Conservation (phyloP, 2,329 filamentous ascomycete species). For the Dothiorella sarmentorum region DNA sequence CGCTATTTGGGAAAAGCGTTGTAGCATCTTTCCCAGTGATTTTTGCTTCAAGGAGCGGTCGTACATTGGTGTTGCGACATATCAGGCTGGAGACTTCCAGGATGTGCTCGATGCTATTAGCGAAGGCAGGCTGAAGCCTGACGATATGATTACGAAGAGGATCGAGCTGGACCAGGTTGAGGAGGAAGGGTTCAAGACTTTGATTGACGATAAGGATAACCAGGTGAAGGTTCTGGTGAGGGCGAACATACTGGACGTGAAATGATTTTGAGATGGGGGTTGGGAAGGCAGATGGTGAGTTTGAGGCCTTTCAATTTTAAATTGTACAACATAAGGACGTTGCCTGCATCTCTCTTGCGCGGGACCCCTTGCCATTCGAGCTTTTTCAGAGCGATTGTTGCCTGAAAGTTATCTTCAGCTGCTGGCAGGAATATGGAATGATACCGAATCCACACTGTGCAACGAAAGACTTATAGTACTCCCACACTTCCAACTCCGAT, state of each 20-base stretch:
- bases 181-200: conserved; percentile 45
- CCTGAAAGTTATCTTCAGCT: too few species aligned
- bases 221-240: conserved; percentile 49
- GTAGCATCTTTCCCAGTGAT: conserved; percentile 48
- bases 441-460: too few species aligned
- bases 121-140: conserved; percentile 42
- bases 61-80: conserved; percentile 54
- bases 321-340: background rate
- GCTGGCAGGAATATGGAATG: too few species aligned
- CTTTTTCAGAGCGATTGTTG: too few species aligned
- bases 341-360: too few species aligned
- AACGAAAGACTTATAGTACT: too few species aligned
- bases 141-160: conserved; percentile 49
- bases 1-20: conserved; percentile 55
- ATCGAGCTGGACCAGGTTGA: conserved; percentile 47
- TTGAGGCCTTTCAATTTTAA: background rate
- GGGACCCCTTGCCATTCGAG: too few species aligned
- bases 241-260: conserved; percentile 18
- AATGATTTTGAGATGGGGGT: background rate
- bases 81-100: conserved; percentile 48
- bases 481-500: too few species aligned
- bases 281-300: background rate
- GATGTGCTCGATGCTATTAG: conserved; percentile 47
- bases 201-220: conserved; percentile 49
- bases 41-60: conserved; percentile 52